phyloP scores from a whole-genome alignment of 768 basidiomycete species.

The Boletus pseudo-olivaceus region DNA sequence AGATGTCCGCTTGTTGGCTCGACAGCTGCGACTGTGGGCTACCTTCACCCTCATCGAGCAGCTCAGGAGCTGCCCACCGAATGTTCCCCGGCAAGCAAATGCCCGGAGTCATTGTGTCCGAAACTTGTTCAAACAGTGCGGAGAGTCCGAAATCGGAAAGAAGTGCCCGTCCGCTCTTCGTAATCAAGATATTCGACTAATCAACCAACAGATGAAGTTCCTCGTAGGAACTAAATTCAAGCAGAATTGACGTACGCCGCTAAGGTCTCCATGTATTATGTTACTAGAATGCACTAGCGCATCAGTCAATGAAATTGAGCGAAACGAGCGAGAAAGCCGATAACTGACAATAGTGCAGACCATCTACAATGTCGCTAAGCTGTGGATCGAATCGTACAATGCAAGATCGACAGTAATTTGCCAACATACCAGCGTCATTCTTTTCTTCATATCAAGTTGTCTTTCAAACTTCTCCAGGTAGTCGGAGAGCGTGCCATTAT shows the following conservation, averaged over 20 bases:
- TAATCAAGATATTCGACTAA: constrained; percentile 25
- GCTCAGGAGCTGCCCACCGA: constrained; percentile 30
- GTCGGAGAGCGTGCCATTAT: constrained; percentile 28
- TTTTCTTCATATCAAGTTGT: constrained; percentile 8
- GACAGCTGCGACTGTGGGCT: constrained; percentile 2
- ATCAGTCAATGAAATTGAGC: not conserved
- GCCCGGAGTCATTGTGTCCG: not conserved
- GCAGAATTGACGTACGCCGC: constrained; percentile 25
- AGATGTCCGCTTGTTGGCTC: constrained; percentile 20
- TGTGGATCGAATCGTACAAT: constrained; percentile 3
- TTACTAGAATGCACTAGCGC: constrained; percentile 19
- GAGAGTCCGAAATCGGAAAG: constrained; percentile 35
- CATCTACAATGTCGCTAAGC: constrained; percentile 25
- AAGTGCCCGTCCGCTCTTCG: constrained; percentile 6
- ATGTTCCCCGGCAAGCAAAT: constrained; percentile 23
- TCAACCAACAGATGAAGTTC: not conserved
- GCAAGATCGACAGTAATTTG: not conserved
- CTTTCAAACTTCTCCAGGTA: constrained; percentile 24
- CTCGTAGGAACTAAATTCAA: not conserved
- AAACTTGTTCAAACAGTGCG: constrained; percentile 7
- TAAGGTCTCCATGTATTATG: constrained; percentile 40
- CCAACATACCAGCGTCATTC: constrained; percentile 18
- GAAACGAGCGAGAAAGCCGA: not conserved
- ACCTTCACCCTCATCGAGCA: constrained; percentile 5
- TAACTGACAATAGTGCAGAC: constrained; percentile 21